Evolutionary conservation across 129 eudicot species (phyloP).

Genomic region (Centella asiatica): DNA sequence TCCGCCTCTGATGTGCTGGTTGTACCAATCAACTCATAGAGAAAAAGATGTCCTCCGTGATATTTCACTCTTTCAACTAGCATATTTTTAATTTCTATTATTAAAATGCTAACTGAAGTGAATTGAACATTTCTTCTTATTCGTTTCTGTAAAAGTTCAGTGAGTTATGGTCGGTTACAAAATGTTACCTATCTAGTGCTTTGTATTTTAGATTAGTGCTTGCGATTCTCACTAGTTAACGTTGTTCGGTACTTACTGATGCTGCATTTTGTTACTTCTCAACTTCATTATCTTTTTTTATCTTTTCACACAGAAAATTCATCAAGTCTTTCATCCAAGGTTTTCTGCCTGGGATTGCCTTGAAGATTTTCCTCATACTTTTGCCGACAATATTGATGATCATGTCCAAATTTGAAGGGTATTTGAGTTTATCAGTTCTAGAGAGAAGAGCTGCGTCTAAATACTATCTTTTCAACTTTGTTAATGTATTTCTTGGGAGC

Average conservation of each 20-base stretch:
- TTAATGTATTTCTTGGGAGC: constrained; percentile 32
- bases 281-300: constrained; percentile 14
- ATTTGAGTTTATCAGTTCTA: constrained; percentile 19
- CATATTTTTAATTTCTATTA: too few relatives aligned
- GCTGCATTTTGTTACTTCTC: constrained; percentile 4
- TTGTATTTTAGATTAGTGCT: neutral
- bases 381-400: constrained; percentile 6
- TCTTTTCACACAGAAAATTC: too few relatives aligned
- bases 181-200: neutral
- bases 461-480: constrained; percentile 28
- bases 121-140: neutral
- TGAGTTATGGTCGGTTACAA: neutral
- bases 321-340: constrained; percentile 12
- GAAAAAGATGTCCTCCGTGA: too few relatives aligned
- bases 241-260: neutral
- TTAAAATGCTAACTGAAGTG: too few relatives aligned
- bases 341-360: constrained; percentile 27
- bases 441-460: constrained; percentile 31
- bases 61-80: too few relatives aligned
- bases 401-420: constrained; percentile 11
- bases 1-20: too few relatives aligned
- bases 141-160: neutral
- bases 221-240: neutral
- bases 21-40: too few relatives aligned
- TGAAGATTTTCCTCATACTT: constrained; percentile 10